Conservation (phyloP, 305 asterid genomes). For the Striga hermonthica region DNA sequence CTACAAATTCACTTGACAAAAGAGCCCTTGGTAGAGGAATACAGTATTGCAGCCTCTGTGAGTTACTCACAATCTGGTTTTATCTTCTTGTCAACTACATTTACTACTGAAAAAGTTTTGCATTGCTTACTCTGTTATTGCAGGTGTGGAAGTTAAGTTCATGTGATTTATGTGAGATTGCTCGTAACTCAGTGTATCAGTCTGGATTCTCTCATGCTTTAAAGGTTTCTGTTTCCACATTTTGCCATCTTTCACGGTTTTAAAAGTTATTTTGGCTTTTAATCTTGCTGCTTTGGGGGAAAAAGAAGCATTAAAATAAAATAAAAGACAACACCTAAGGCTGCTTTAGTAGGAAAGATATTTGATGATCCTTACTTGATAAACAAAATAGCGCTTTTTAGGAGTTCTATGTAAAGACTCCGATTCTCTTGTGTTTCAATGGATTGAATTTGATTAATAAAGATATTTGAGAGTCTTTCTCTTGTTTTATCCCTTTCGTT, state of each 20-base stretch:
- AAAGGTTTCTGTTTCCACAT: constrained; percentile 46
- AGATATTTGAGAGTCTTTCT: too few relatives aligned
- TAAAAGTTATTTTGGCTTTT: constrained; percentile 10
- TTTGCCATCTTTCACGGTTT: constrained; percentile 1
- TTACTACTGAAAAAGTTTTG: constrained; percentile 14
- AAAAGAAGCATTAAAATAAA: neutral
- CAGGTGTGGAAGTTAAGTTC: constrained; percentile 98
- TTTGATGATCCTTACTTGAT: too few relatives aligned
- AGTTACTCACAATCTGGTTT: constrained; percentile 38
- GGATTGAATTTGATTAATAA: too few relatives aligned
- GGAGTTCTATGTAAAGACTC: too few relatives aligned
- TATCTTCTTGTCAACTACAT: constrained; percentile 8
- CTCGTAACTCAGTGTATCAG: constrained; percentile 94
- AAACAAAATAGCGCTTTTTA: too few relatives aligned
- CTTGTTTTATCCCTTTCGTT: too few relatives aligned
- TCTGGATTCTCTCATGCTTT: constrained; percentile 92
- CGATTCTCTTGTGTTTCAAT: too few relatives aligned
- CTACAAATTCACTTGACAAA: constrained; percentile 95
- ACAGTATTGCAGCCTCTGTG: constrained; percentile 98
- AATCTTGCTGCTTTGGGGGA: neutral
- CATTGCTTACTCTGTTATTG: constrained; percentile 13
- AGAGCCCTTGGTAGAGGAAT: constrained; percentile 98
- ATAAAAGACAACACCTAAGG: neutral
- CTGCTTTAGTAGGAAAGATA: neutral
- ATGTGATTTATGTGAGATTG: constrained; percentile 95